Conservation (phyloP, 352 stramenopile species). For the Elongisporangium undulatum region DNA sequence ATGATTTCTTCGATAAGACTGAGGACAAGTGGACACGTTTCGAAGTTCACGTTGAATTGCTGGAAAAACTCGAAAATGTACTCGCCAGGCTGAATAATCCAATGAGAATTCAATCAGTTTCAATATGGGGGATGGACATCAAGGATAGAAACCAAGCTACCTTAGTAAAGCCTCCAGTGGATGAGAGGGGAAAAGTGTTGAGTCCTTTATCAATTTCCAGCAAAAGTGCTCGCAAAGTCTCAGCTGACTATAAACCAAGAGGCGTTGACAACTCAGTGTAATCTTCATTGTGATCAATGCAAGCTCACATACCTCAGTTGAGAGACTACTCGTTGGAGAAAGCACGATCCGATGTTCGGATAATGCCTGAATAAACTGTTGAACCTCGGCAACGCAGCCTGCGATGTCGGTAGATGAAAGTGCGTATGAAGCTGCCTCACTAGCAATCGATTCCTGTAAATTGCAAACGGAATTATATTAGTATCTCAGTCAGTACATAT, state of each 20-base stretch:
- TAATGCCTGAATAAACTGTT: constrained; percentile 75
- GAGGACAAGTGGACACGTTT: constrained; percentile 82
- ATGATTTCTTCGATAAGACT: constrained; percentile 89
- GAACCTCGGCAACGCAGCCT: constrained; percentile 92
- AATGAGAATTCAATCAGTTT: neutral
- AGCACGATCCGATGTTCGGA: constrained; percentile 57
- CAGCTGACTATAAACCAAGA: constrained; percentile 43
- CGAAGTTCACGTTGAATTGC: constrained; percentile 87
- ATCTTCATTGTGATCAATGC: neutral
- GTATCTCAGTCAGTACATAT: constrained; percentile 9
- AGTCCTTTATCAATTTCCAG: constrained; percentile 85
- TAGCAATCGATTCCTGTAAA: constrained; percentile 80
- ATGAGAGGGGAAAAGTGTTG: constrained; percentile 68
- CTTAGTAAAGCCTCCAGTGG: constrained; percentile 78
- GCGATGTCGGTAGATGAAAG: constrained; percentile 92
- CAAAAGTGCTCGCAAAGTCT: constrained; percentile 77
- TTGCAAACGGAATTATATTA: neutral
- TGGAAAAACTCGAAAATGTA: constrained; percentile 92
- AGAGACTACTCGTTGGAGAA: constrained; percentile 42
- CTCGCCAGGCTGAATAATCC: constrained; percentile 47
- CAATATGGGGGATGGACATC: neutral
- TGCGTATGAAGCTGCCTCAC: constrained; percentile 95
- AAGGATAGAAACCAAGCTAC: constrained; percentile 15
- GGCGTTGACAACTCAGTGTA: constrained; percentile 5
- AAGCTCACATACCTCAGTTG: constrained; percentile 41